Conservation (phyloP, 1,139 yeast genomes). For the Protomyces arabidopsidicola region DNA sequence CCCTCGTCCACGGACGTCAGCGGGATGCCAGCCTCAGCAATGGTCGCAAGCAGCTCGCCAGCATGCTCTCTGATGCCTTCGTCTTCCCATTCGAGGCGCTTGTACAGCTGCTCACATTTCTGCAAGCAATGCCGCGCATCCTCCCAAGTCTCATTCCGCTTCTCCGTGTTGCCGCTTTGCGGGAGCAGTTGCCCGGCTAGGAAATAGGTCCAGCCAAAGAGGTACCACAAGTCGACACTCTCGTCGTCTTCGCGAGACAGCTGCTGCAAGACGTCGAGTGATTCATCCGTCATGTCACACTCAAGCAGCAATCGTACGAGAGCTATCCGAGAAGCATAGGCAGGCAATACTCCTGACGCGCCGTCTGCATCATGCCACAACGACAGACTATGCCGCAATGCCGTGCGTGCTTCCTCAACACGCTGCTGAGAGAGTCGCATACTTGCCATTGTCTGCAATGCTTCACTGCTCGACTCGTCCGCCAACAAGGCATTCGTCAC, state of each 20-base stretch:
- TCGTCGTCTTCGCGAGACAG: slow-evolving; percentile 28
- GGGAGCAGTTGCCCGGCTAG: slow-evolving; percentile 4
- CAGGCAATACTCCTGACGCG: slow-evolving; percentile 16
- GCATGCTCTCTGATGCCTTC: slow-evolving; percentile 29
- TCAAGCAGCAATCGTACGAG: slow-evolving; percentile 28
- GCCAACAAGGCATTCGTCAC: slow-evolving; percentile 61
- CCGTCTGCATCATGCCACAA: slow-evolving; percentile 15
- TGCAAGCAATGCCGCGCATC: slow-evolving; percentile 28
- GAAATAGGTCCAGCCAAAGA: slow-evolving; percentile 29
- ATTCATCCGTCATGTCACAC: slow-evolving; percentile 19
- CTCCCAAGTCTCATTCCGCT: slow-evolving; percentile 22
- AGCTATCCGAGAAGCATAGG: slow-evolving; percentile 23
- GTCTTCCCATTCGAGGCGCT: slow-evolving; percentile 26
- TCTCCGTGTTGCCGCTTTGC: slow-evolving; percentile 4
- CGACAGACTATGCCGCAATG: slow-evolving; percentile 42
- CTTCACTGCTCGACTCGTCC: slow-evolving; percentile 64
- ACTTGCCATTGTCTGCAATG: slow-evolving; percentile 77
- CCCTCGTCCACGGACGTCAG: neutral
- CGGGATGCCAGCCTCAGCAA: slow-evolving; percentile 21
- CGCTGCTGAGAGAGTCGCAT: slow-evolving; percentile 85
- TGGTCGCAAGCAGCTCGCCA: slow-evolving; percentile 25
- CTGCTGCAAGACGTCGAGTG: slow-evolving; percentile 20
- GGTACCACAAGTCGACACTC: slow-evolving; percentile 30
- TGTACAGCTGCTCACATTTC: slow-evolving; percentile 17
- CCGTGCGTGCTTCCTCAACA: slow-evolving; percentile 64